Conservation (phyloP, 2,329 filamentous ascomycete genomes). For the Pseudofabraea citricarpa region DNA sequence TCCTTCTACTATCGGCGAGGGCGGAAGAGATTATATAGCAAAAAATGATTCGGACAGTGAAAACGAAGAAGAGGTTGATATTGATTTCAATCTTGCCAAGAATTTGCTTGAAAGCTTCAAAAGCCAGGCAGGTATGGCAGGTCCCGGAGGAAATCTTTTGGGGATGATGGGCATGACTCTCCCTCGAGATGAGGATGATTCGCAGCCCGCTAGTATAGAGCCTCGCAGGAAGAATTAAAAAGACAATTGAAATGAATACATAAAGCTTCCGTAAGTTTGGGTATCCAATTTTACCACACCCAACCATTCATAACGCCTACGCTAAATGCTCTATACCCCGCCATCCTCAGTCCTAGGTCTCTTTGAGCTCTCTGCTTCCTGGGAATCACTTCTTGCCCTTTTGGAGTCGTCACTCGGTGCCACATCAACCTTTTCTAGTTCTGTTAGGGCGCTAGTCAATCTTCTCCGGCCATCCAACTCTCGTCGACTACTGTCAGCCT, state of each 20-base stretch:
- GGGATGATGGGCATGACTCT: conserved; percentile 79
- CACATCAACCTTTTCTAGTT: conserved; percentile 34
- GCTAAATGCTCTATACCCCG: conserved; percentile 8
- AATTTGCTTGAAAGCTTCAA: conserved; percentile 93
- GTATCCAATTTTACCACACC: conserved; percentile 13
- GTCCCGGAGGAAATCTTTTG: conserved; percentile 83
- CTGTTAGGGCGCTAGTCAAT: conserved; percentile 41
- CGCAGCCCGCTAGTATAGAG: neutral
- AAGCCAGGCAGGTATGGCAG: conserved; percentile 77
- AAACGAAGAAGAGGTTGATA: conserved; percentile 59
- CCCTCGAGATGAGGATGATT: conserved; percentile 69
- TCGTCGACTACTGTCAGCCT: conserved; percentile 39
- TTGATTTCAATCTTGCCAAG: conserved; percentile 83
- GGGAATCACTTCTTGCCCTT: conserved; percentile 16
- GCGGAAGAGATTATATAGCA: conserved; percentile 13
- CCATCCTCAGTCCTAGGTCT: conserved; percentile 13
- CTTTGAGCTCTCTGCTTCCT: conserved; percentile 13
- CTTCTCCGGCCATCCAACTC: conserved; percentile 50
- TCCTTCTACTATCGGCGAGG: conserved; percentile 6
- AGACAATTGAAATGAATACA: no score
- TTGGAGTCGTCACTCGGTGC: conserved; percentile 15
- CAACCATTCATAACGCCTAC: conserved; percentile 12
- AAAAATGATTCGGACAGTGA: conserved; percentile 35
- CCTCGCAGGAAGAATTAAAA: no score
- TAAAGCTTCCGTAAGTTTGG: conserved; percentile 9